phyloP scores from a whole-genome alignment of 1,139 yeast genomes.

The Candida sanyaensis region DNA sequence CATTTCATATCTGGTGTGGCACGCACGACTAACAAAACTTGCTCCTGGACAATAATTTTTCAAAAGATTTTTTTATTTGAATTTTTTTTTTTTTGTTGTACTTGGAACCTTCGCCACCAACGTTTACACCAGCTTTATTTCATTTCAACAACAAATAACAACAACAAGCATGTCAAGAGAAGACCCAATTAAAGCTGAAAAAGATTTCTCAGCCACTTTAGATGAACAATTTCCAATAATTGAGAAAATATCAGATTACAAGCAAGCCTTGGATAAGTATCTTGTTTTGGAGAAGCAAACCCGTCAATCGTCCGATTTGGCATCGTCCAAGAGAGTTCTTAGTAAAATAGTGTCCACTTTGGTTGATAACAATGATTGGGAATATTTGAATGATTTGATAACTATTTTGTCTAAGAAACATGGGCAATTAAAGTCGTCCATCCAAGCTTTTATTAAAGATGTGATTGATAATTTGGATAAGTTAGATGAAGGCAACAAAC shows the following conservation, averaged over 20 bases:
- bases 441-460: constrained; percentile 74
- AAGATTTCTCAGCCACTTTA: constrained; percentile 81
- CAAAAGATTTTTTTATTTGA: neutral
- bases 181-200: constrained; percentile 90
- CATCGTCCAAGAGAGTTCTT: constrained; percentile 86
- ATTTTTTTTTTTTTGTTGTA: neutral
- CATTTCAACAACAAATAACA: constrained; percentile 5
- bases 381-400: constrained; percentile 76
- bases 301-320: constrained; percentile 90
- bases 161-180: constrained; percentile 96
- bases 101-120: constrained; percentile 7
- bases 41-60: neutral
- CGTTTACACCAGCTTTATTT: neutral
- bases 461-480: constrained; percentile 64
- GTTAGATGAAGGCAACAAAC: constrained; percentile 49
- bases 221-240: constrained; percentile 86
- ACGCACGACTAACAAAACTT: constrained; percentile 2
- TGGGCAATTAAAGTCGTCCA: constrained; percentile 90
- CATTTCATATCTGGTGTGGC: neutral
- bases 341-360: constrained; percentile 68
- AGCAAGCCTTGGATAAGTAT: constrained; percentile 75
- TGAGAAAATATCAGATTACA: constrained; percentile 59
- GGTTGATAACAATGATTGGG: constrained; percentile 70
- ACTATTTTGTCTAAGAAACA: constrained; percentile 85
- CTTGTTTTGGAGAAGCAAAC: constrained; percentile 88